These are phyloP conservation scores for Globisporangium emineosum DNA, from an alignment of 352 stramenopile genomes.

Conservation along the genomic window DNA sequence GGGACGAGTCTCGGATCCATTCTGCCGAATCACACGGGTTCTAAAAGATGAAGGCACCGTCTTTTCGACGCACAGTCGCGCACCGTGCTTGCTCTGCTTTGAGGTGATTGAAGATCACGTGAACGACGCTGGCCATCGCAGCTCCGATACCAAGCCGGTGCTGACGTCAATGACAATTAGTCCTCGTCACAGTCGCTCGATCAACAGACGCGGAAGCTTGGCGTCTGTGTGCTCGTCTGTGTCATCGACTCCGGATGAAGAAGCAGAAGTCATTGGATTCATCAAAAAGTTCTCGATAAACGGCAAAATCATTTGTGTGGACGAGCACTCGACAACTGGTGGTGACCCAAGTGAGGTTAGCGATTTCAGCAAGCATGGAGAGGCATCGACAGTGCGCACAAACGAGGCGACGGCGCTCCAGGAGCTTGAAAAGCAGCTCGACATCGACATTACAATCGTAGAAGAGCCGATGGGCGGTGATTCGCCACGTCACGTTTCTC, in stretches of 20 bases:
- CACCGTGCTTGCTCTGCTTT: constrained; percentile 72
- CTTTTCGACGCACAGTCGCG: constrained; percentile 77
- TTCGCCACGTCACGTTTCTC: neutral
- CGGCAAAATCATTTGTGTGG: constrained; percentile 50
- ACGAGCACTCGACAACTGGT: constrained; percentile 19
- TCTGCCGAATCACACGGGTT: constrained; percentile 63
- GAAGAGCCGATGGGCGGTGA: neutral
- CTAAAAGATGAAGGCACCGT: constrained; percentile 71
- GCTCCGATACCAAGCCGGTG: constrained; percentile 8
- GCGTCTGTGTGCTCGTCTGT: constrained; percentile 21
- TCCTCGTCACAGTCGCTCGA: neutral
- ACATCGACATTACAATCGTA: neutral
- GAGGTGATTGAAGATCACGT: constrained; percentile 78
- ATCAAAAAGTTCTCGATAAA: constrained; percentile 66
- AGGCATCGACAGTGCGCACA: neutral
- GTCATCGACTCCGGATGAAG: constrained; percentile 33
- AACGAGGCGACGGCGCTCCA: neutral
- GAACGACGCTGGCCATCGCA: constrained; percentile 49
- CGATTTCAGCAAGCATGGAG: neutral
- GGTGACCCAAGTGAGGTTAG: neutral
- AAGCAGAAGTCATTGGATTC: constrained; percentile 40
- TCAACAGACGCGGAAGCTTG: constrained; percentile 13
- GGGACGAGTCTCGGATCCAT: constrained; percentile 65
- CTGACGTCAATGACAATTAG: constrained; percentile 6
- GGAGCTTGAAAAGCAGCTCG: constrained; percentile 15